phyloP scores from a whole-genome alignment of 495 filamentous ascomycete genomes.

The Penicillium coffeae region DNA sequence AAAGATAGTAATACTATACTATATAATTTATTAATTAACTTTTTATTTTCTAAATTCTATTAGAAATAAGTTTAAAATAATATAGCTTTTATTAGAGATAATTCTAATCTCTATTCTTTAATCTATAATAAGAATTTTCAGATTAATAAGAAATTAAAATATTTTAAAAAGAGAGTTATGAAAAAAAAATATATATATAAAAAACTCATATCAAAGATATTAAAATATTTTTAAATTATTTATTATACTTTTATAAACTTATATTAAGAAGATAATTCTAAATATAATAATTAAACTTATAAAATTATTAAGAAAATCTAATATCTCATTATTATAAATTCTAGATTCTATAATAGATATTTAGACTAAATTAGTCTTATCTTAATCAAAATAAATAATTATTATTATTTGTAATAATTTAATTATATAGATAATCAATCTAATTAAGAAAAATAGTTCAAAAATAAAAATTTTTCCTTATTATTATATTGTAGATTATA shows the following conservation, averaged over 20 bases:
- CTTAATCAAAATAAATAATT: no score
- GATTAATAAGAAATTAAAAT: neutral
- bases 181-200: slow-evolving; percentile 3
- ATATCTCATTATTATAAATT: neutral
- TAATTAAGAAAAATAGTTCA: neutral
- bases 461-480: no score
- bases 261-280: no score
- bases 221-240: neutral
- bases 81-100: neutral
- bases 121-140: neutral
- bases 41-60: no score
- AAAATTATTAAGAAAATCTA: no score
- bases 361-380: no score
- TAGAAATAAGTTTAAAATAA: neutral
- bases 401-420: no score
- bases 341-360: no score
- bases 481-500: no score
- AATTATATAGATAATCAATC: neutral
- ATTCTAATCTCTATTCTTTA: neutral
- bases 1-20: neutral
- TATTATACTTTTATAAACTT: no score
- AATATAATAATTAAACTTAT: no score
- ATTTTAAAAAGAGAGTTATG: neutral
- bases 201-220: neutral
- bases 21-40: neutral